These are phyloP conservation scores for Chaetomium strumarium DNA, from an alignment of 2,329 filamentous ascomycete genomes.

Conservation along the genomic window DNA sequence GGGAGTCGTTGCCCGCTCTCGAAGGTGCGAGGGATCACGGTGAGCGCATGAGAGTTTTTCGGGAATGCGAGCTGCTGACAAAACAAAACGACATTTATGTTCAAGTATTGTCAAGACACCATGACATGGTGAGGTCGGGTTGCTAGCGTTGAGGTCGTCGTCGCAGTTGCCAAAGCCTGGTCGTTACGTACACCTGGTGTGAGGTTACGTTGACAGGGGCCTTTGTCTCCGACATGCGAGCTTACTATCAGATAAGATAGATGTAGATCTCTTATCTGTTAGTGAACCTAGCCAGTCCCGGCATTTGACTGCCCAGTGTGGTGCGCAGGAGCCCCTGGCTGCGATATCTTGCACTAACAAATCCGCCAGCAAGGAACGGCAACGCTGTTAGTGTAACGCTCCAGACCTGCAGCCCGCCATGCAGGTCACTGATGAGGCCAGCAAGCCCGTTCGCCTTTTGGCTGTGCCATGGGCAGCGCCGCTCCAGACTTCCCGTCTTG, in stretches of 20 bases:
- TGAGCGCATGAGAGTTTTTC: constrained; percentile 3
- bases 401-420: neutral
- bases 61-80: neutral
- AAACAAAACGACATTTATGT: neutral
- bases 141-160: too few species aligned
- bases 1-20: neutral
- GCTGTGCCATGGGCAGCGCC: constrained; percentile 14
- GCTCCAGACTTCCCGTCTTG: constrained; percentile 7
- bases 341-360: neutral
- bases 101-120: neutral
- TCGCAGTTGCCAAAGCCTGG: too few species aligned
- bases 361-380: constrained; percentile 4
- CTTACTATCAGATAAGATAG: too few species aligned
- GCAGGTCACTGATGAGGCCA: constrained; percentile 23
- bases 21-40: constrained; percentile 2
- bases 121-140: neutral
- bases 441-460: constrained; percentile 24
- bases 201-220: too few species aligned
- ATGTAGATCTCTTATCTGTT: too few species aligned
- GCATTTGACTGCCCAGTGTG: too few species aligned
- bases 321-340: too few species aligned
- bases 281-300: too few species aligned
- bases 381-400: constrained; percentile 4
- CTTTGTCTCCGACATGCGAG: too few species aligned
- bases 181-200: too few species aligned